These are phyloP conservation scores for Chionographis japonica DNA, from an alignment of 106 monocot genomes.

Conservation along the genomic window DNA sequence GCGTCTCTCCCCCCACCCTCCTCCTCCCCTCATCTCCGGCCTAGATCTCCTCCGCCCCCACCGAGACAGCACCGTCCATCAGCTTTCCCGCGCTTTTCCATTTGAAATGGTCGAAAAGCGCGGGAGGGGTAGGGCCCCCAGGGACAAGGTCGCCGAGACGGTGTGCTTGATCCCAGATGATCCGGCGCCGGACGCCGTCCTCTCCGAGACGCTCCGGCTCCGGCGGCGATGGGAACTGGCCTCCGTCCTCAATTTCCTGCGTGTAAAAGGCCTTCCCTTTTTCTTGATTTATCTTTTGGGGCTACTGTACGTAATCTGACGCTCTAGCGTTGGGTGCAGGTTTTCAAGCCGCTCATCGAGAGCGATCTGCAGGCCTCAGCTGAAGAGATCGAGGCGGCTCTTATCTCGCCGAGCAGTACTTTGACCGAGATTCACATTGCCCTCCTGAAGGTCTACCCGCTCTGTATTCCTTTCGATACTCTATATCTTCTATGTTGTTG, in stretches of 20 bases:
- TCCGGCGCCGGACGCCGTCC: neutral
- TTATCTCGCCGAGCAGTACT: constrained; percentile 30
- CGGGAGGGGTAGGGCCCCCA: neutral
- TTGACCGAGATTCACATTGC: constrained; percentile 48
- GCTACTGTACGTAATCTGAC: neutral
- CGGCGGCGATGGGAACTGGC: constrained; percentile 70
- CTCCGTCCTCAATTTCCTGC: constrained; percentile 54
- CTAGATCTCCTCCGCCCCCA: neutral
- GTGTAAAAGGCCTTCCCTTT: constrained; percentile 13
- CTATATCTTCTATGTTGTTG: neutral
- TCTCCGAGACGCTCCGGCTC: constrained; percentile 23
- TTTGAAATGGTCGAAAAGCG: constrained; percentile 24
- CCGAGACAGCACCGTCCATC: neutral
- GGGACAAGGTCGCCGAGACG: neutral
- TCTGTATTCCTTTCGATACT: neutral
- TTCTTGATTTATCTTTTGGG: neutral
- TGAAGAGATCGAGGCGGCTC: constrained; percentile 55
- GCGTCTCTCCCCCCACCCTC: neutral
- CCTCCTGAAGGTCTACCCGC: constrained; percentile 38
- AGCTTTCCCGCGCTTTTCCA: constrained; percentile 20
- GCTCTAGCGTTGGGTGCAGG: constrained; percentile 19
- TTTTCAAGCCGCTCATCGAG: constrained; percentile 44
- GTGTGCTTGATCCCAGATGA: neutral
- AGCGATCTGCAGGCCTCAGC: constrained; percentile 37
- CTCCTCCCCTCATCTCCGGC: neutral